Conservation (phyloP, 768 basidiomycete species). For the Auriscalpium orientale region DNA sequence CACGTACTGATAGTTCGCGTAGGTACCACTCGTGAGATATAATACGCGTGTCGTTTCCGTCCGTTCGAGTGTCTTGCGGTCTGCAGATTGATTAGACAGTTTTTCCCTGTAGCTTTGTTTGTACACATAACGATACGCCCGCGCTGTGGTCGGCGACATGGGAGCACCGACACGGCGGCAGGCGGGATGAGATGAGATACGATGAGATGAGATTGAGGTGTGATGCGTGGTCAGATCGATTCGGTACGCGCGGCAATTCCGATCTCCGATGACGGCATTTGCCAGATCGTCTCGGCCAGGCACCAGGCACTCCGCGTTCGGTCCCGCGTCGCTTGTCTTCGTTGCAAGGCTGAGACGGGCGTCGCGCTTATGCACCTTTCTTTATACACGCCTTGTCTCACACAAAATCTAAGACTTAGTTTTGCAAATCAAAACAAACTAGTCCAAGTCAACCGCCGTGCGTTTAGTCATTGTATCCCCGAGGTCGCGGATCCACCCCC, state of each 20-base stretch:
- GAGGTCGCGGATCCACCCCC: slow-evolving; percentile 29
- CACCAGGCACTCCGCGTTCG: background rate
- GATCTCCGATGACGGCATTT: background rate
- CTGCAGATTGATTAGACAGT: too few relatives aligned
- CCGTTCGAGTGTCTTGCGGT: too few relatives aligned
- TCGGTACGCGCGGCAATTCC: background rate
- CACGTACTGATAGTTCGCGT: too few relatives aligned
- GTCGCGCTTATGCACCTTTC: too few relatives aligned
- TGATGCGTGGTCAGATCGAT: background rate
- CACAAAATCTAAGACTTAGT: background rate
- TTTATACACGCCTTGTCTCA: background rate
- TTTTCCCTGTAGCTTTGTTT: too few relatives aligned
- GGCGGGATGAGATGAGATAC: background rate
- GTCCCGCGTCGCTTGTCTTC: background rate
- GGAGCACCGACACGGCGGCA: too few relatives aligned
- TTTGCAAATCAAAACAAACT: background rate
- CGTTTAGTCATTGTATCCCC: slow-evolving; percentile 53
- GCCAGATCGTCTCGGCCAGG: background rate
- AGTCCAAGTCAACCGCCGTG: too few relatives aligned
- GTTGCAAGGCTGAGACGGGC: background rate
- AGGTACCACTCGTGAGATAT: too few relatives aligned
- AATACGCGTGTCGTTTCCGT: too few relatives aligned
- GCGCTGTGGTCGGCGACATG: too few relatives aligned
- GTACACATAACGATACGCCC: too few relatives aligned
- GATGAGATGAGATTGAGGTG: background rate